Evolutionary conservation across 495 filamentous ascomycete species (phyloP), one percentile per base, ranked within the genome.

Genomic region (Lasiosphaeria hispida): DNA sequence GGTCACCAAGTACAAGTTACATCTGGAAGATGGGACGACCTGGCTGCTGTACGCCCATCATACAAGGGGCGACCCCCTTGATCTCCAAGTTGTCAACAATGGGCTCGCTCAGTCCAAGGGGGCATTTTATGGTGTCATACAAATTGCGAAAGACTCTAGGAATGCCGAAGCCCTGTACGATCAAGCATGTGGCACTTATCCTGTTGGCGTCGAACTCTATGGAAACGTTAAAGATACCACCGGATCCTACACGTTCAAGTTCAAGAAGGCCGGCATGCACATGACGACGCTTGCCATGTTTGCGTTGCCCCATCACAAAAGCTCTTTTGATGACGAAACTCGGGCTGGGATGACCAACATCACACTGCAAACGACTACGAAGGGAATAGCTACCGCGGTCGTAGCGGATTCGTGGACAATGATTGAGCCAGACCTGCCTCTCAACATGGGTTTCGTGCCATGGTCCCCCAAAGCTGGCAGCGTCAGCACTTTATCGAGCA

Each of bases 11-110:
- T 96, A 91, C 69, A 83, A 80, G 3, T 70, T 89, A 8, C 69
- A 75, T 10, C 77, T 96, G 0, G 84, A 90, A 51, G 89, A 96
- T 69, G 82, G 81, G 5, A 82, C 78, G 1, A 77, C 74, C 3
- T 97, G 94, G 94, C 77, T 96, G 7, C 63, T 97, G 0, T 97
- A 97, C 68, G 87, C 81, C 1, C 83, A 78, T 34, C 85, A 88
- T 5, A 63, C 69, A 18, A 68, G 64, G 36, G 79, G 77, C 18
- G 69, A 71, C 11, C 53, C 67, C 1, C 69, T 79, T 11, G 73
- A 80, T 35, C 66, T 83, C 8, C 70, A 70, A 0, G 73, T 84
- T 10, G 55, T 75, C 48, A 77, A 76, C 66, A 75, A 80, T 42
- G 70, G 71, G 2, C 59, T 74, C 11, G 75, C 74, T 0, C 72